Percentiles rank a stretch among this genome's conserved stretches.
Evolutionary conservation across 2,329 filamentous ascomycete genomes (phyloP).

Genomic region (Fusarium liriodendri): DNA sequence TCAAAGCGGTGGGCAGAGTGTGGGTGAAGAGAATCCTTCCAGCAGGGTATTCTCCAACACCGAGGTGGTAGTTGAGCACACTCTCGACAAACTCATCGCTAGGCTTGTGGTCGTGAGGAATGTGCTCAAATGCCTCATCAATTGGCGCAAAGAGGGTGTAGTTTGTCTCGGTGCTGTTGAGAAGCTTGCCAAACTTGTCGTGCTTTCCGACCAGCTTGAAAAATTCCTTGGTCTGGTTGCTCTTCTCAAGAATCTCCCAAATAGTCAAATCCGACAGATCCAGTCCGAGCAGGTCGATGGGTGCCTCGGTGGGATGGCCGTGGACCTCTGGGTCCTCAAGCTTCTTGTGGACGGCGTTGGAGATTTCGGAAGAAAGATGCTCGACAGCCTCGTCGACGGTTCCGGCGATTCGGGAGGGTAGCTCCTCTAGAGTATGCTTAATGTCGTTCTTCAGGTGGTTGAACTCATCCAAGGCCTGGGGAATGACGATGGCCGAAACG

Average conservation of each 20-base stretch:
- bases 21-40: slow-evolving; percentile 74
- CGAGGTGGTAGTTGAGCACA: slow-evolving; percentile 81
- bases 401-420: slow-evolving; percentile 8
- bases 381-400: slow-evolving; percentile 28
- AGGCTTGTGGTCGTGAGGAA: slow-evolving; percentile 68
- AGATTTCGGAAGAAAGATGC: slow-evolving; percentile 25
- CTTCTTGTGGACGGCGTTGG: slow-evolving; percentile 17
- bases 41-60: slow-evolving; percentile 73
- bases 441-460: slow-evolving; percentile 17
- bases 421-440: slow-evolving; percentile 14
- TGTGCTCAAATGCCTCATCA: slow-evolving; percentile 77
- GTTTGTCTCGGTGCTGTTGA: slow-evolving; percentile 81
- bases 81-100: slow-evolving; percentile 77
- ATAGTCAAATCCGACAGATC: slow-evolving; percentile 75
- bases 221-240: slow-evolving; percentile 82
- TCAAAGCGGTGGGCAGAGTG: slow-evolving; percentile 78
- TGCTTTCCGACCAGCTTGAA: slow-evolving; percentile 80
- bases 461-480: slow-evolving; percentile 14
- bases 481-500: slow-evolving; percentile 35
- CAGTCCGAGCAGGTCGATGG: slow-evolving; percentile 28
- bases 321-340: slow-evolving; percentile 19
- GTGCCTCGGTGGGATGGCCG: background rate
- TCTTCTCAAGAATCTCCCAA: slow-evolving; percentile 81
- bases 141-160: slow-evolving; percentile 86
- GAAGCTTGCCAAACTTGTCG: slow-evolving; percentile 74